A percentile compares a stretch with the other conserved stretches of the same genome.
These are phyloP conservation scores for Cystoderma amianthinum DNA, from an alignment of 768 basidiomycete species.

Conservation along the genomic window DNA sequence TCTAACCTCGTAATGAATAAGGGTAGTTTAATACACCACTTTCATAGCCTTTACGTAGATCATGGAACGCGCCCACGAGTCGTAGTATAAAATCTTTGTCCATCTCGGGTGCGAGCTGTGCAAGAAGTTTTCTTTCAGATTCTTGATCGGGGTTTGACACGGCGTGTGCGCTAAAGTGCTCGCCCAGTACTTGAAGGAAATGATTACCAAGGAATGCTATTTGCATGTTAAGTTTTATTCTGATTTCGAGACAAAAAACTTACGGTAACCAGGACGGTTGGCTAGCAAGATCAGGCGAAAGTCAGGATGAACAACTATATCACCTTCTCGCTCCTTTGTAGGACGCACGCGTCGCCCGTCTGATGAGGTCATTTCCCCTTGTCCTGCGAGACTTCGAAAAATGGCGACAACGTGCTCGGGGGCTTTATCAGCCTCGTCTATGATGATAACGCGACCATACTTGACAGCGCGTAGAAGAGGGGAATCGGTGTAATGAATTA, in stretches of 20 bases:
- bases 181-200: conserved; percentile 65
- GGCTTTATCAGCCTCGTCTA: conserved; percentile 70
- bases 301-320: conserved; percentile 56
- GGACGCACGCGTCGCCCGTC: conserved; percentile 54
- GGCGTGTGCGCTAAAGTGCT: conserved; percentile 62
- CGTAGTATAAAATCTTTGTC: conserved; percentile 43
- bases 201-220: conserved; percentile 69
- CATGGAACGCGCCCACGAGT: conserved; percentile 60
- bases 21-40: conserved; percentile 54
- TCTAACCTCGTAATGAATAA: conserved; percentile 58
- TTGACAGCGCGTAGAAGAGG: conserved; percentile 59
- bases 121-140: conserved; percentile 54
- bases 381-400: conserved; percentile 62
- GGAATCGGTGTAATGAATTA: conserved; percentile 57
- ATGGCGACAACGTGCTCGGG: conserved; percentile 69
- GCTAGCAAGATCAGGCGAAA: conserved; percentile 60
- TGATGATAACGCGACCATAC: conserved; percentile 57
- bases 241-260: conserved; percentile 9
- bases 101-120: conserved; percentile 57
- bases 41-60: conserved; percentile 52
- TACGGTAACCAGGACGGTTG: conserved; percentile 66
- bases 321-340: conserved; percentile 36
- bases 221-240: not conserved
- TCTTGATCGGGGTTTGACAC: conserved; percentile 62
- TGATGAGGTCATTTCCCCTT: conserved; percentile 55